Evolutionary conservation across 768 basidiomycete genomes (phyloP), one percentile per base, ranked within the genome.

Genomic region (Psilocybe tampanensis): DNA sequence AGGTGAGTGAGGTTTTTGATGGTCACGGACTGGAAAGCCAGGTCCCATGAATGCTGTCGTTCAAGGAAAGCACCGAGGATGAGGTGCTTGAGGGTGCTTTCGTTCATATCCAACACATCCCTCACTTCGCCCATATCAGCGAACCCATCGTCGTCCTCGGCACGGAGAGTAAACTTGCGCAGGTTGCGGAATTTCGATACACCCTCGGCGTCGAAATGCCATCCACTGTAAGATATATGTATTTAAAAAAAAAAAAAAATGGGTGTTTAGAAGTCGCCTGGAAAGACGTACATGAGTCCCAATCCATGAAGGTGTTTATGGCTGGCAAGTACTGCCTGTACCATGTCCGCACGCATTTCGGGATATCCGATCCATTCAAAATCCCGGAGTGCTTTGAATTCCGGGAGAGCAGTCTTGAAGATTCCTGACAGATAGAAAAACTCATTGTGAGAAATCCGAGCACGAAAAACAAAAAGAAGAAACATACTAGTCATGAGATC

Each of bases 281-380:
- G n/a, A n/a, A n/a, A 29, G 29, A 29, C 29, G 29, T 69, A 83
- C 79, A 89, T 84, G 23, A 87, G 78, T 15, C 86, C 86, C 5
- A 89, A 75, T 7, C 80, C 75, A 15, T 77, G 78, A 18, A 88
- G 71, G 53, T 78, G 75, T 4, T 82, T 74, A 59, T 88, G 86
- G 50, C 75, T 80, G 6, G 74, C 68, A 12, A 86, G 71, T 4
- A 89, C 74, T 8, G 76, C 78, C 62, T 85, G 78, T 0, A 89
- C 86, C 78, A 85, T 84, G 51, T 88, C 86, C n/a, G 76, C 83
- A 9, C 82, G 76, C 70, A 89, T 73, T 65, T 89, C 87, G 1
- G 86, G 87, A 63, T 88, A 88, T 5, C 87, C 86, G n/a, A 88
- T 88, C 87, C 87, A 89, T 68, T 89, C 86, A 63, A 88, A 86